Evolutionary conservation across 768 basidiomycete species (phyloP).

Genomic region (Pulveroboletus sp.): DNA sequence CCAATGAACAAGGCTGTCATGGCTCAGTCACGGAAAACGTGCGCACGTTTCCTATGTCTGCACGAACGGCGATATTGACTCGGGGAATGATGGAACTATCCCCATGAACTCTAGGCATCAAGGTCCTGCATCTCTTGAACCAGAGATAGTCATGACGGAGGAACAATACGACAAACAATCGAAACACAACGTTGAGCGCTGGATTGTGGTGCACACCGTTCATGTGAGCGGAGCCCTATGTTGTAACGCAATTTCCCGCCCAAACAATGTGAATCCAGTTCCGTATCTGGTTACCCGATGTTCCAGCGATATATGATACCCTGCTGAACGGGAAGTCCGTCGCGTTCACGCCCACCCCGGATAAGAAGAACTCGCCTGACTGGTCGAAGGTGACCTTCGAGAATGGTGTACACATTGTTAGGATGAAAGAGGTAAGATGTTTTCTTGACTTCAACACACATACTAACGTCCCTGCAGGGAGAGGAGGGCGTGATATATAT

Average conservation of each 20-base stretch:
- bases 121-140: constrained; percentile 40
- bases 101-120: constrained; percentile 71
- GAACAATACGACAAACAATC: constrained; percentile 58
- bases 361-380: constrained; percentile 37
- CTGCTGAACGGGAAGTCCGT: constrained; percentile 57
- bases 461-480: constrained; percentile 27
- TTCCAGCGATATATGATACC: constrained; percentile 47
- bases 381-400: constrained; percentile 62
- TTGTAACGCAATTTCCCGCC: background rate
- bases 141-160: constrained; percentile 57
- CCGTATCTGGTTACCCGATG: constrained; percentile 41
- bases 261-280: constrained; percentile 27
- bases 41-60: no score
- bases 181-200: constrained; percentile 67
- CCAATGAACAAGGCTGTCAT: constrained; percentile 89
- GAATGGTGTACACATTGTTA: constrained; percentile 50
- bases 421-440: constrained; percentile 55
- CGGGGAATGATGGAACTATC: no score
- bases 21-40: constrained; percentile 80
- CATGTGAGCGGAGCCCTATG: constrained; percentile 58
- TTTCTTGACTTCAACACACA: background rate
- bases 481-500: constrained; percentile 42
- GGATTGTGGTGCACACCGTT: constrained; percentile 81
- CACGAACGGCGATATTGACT: no score
- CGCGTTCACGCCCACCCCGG: constrained; percentile 41